phyloP scores from a whole-genome alignment of 2,329 filamentous ascomycete genomes.

The Xylaria sp. region DNA sequence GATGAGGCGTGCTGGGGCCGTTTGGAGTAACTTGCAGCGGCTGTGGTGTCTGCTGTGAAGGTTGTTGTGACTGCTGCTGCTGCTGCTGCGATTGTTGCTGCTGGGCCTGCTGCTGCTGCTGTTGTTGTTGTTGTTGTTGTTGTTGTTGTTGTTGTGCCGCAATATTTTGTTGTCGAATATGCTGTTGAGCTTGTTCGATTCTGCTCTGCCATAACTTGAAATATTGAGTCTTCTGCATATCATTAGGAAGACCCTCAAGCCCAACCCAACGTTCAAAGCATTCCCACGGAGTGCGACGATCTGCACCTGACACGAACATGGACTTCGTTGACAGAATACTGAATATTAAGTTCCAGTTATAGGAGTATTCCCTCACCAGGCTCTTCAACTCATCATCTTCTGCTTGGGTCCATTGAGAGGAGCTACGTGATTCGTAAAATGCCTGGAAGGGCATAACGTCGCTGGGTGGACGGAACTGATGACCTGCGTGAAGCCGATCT shows the following conservation, averaged over 20 bases:
- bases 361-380: constrained; percentile 90
- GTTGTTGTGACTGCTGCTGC: constrained; percentile 46
- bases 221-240: constrained; percentile 96
- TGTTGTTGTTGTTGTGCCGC: constrained; percentile 53
- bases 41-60: constrained; percentile 44
- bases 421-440: constrained; percentile 88
- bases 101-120: constrained; percentile 46
- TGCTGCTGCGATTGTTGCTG: constrained; percentile 51
- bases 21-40: constrained; percentile 51
- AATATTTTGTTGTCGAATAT: constrained; percentile 65
- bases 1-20: constrained; percentile 61
- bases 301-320: constrained; percentile 82
- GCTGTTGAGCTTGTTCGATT: constrained; percentile 69
- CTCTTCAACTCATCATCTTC: constrained; percentile 91
- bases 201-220: constrained; percentile 78
- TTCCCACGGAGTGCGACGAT: constrained; percentile 95
- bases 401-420: constrained; percentile 89
- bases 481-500: constrained; percentile 88
- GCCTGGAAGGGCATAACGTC: constrained; percentile 90
- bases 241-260: constrained; percentile 87
- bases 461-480: constrained; percentile 92
- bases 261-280: constrained; percentile 98
- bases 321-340: constrained; percentile 80
- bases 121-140: constrained; percentile 49
- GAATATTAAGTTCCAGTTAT: constrained; percentile 97